A percentile compares a stretch with the other conserved stretches of the same genome.
These are phyloP conservation scores for Ceratocystis ficicola DNA, from an alignment of 2,329 filamentous ascomycete species.

Conservation along the genomic window DNA sequence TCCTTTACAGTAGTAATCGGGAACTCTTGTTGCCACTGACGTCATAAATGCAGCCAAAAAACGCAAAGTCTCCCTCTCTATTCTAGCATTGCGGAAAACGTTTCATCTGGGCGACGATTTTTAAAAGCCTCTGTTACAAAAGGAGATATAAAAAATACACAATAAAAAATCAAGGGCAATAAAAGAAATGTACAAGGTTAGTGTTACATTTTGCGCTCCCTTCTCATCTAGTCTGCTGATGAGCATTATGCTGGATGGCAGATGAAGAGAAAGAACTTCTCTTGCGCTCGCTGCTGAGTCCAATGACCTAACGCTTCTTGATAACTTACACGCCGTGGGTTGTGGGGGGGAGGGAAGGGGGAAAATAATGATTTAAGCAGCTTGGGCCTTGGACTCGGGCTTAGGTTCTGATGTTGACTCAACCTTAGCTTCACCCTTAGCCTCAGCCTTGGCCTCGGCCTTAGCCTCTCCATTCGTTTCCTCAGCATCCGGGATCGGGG, in stretches of 20 bases:
- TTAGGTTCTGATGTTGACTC: neutral
- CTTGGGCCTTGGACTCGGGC: neutral
- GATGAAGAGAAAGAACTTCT: too few relatives aligned
- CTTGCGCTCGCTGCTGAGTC: too few relatives aligned
- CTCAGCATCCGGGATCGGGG: slow-evolving; percentile 16
- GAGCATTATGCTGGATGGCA: too few relatives aligned
- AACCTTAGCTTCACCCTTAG: slow-evolving; percentile 16
- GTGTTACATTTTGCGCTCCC: slow-evolving; percentile 17
- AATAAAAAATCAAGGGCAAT: neutral
- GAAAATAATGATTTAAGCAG: neutral
- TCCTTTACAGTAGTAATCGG: neutral
- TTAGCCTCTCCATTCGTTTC: slow-evolving; percentile 26
- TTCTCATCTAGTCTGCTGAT: neutral
- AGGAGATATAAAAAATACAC: slow-evolving; percentile 6
- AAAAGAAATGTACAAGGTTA: slow-evolving; percentile 17
- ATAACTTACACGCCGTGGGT: slow-evolving; percentile 6
- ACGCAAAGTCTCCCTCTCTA: too few relatives aligned
- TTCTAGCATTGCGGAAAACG: too few relatives aligned
- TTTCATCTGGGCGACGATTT: too few relatives aligned
- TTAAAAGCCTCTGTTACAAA: neutral
- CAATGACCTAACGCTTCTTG: neutral
- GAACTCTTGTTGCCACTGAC: neutral
- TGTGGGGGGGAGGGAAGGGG: neutral
- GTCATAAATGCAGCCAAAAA: neutral
- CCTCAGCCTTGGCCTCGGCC: slow-evolving; percentile 25